Evolutionary conservation across 2,329 filamentous ascomycete genomes (phyloP).

Genomic region (Alternaria rosae): DNA sequence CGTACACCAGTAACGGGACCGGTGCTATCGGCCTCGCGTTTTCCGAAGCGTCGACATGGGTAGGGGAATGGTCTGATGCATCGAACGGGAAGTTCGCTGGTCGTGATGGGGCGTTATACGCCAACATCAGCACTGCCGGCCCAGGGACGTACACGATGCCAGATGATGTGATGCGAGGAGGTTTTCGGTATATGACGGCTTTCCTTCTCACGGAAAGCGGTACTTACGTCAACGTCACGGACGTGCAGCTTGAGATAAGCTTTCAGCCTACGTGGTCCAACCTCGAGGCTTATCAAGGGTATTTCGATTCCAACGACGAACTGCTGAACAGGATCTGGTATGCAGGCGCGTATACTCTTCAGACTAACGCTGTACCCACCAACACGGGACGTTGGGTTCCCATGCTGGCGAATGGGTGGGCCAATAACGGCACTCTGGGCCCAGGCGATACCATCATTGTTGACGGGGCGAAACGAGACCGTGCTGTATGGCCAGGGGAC

Average conservation of each 20-base stretch:
- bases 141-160: conserved; percentile 55
- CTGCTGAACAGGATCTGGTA: conserved; percentile 66
- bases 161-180: conserved; percentile 56
- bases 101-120: conserved; percentile 56
- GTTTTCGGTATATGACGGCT: conserved; percentile 62
- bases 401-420: conserved; percentile 38
- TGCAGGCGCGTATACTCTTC: conserved; percentile 54
- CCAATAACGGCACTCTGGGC: conserved; percentile 46
- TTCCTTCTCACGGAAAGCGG: conserved; percentile 52
- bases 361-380: conserved; percentile 47
- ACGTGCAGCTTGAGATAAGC: conserved; percentile 54
- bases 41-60: conserved; percentile 53
- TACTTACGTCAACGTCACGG: conserved; percentile 47
- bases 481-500: conserved; percentile 46
- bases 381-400: conserved; percentile 43
- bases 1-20: conserved; percentile 54
- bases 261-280: conserved; percentile 61
- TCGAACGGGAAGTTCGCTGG: conserved; percentile 52
- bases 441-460: conserved; percentile 46
- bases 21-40: conserved; percentile 52
- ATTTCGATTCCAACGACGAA: conserved; percentile 44
- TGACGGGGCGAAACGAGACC: conserved; percentile 52
- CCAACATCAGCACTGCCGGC: conserved; percentile 47
- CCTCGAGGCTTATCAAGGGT: conserved; percentile 50
- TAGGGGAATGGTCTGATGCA: conserved; percentile 54